These are phyloP conservation scores for Blastobotrys americana DNA, from an alignment of 805 yeast genomes.

Conservation along the genomic window DNA sequence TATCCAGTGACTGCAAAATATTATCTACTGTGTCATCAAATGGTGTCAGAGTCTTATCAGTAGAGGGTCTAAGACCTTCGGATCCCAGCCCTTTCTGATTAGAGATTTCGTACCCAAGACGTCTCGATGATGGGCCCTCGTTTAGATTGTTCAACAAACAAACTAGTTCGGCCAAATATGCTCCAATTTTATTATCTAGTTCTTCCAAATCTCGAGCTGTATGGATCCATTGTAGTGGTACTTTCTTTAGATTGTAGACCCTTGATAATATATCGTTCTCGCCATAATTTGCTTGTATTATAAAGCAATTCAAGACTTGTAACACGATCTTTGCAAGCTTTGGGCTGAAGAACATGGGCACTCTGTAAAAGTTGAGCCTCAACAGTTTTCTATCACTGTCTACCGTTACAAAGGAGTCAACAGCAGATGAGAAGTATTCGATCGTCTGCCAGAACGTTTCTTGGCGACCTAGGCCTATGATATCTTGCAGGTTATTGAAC, in stretches of 20 bases:
- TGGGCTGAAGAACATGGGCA: slow-evolving; percentile 1
- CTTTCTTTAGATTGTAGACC: not conserved
- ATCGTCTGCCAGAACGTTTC: slow-evolving; percentile 3
- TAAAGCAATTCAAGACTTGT: slow-evolving; percentile 2
- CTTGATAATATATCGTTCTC: not conserved
- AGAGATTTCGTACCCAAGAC: no score
- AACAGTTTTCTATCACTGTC: not conserved
- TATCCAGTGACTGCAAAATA: not conserved
- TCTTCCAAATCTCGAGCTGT: not conserved
- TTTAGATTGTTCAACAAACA: not conserved
- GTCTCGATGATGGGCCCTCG: no score
- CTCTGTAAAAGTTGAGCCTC: not conserved
- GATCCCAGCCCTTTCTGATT: not conserved
- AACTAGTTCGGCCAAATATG: not conserved
- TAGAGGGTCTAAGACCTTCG: not conserved
- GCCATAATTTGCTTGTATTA: not conserved
- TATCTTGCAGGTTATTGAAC: not conserved
- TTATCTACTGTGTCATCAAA: not conserved
- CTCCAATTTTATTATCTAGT: not conserved
- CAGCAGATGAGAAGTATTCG: not conserved
- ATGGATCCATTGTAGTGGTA: slow-evolving; percentile 1
- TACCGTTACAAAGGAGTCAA: not conserved
- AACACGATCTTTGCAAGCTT: not conserved
- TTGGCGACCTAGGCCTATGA: slow-evolving; percentile 2
- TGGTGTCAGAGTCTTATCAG: not conserved